Conservation (phyloP, 257 asterid genomes). For the Lantana camara region DNA sequence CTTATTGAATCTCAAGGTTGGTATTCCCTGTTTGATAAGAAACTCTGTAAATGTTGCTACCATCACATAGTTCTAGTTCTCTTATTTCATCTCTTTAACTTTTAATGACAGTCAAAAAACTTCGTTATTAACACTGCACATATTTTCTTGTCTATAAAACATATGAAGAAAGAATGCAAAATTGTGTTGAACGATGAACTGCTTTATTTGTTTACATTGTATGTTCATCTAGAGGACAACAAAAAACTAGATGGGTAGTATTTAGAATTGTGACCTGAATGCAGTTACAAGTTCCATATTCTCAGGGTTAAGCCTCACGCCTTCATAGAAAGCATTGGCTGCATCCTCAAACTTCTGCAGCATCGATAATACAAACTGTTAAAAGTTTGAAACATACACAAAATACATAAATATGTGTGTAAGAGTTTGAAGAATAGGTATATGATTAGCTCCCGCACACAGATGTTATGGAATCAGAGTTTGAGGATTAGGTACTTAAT, state of each 20-base stretch:
- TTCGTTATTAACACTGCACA: too few relatives aligned
- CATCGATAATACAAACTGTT: conserved; percentile 7
- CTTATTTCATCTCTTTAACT: too few relatives aligned
- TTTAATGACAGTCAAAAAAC: too few relatives aligned
- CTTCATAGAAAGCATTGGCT: conserved; percentile 92
- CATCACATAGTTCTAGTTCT: too few relatives aligned
- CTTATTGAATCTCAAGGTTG: neutral
- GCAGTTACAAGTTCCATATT: conserved; percentile 88
- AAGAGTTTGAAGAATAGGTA: too few relatives aligned
- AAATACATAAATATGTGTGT: too few relatives aligned
- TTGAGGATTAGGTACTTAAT: neutral
- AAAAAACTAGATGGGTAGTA: conserved; percentile 7
- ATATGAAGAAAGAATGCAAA: too few relatives aligned
- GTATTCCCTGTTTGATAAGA: too few relatives aligned
- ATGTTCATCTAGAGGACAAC: neutral
- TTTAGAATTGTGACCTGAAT: conserved; percentile 57
- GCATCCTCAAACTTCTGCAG: conserved; percentile 92
- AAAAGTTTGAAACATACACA: neutral
- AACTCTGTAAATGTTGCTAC: neutral
- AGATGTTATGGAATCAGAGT: neutral
- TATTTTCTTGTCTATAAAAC: too few relatives aligned
- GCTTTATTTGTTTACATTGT: neutral
- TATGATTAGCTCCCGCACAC: too few relatives aligned
- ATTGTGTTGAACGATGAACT: neutral
- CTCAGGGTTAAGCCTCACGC: conserved; percentile 84